Percentiles rank a stretch among this genome's conserved stretches.
These are phyloP conservation scores for Elongisporangium senticosum DNA, from an alignment of 352 stramenopile species.

Conservation along the genomic window DNA sequence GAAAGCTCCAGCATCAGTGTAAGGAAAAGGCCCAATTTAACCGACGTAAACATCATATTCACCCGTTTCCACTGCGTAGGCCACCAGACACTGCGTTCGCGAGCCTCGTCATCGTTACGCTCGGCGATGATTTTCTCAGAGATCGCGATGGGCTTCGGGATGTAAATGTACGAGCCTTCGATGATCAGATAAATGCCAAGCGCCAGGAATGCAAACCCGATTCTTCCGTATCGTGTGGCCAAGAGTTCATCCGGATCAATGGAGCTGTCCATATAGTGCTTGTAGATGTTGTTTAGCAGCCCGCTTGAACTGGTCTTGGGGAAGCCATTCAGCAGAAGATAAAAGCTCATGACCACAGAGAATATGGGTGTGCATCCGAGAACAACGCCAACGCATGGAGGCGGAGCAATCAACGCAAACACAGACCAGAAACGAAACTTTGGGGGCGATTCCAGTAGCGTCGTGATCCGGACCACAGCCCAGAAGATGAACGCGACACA, in stretches of 20 bases:
- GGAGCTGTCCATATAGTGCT: constrained; percentile 84
- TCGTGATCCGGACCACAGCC: constrained; percentile 88
- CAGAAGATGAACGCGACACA: constrained; percentile 84
- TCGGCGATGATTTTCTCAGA: constrained; percentile 88
- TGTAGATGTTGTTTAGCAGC: constrained; percentile 69
- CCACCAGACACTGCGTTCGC: constrained; percentile 79
- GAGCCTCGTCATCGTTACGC: constrained; percentile 58
- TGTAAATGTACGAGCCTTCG: constrained; percentile 84
- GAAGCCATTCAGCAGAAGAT: constrained; percentile 57
- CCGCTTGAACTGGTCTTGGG: constrained; percentile 21
- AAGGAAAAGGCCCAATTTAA: constrained; percentile 90
- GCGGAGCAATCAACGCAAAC: constrained; percentile 88
- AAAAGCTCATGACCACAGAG: constrained; percentile 56
- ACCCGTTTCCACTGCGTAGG: constrained; percentile 93
- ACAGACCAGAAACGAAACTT: constrained; percentile 90
- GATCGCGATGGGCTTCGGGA: constrained; percentile 88
- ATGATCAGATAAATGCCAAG: constrained; percentile 88
- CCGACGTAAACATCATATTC: constrained; percentile 93
- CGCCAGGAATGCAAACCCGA: constrained; percentile 91
- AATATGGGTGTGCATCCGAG: constrained; percentile 86
- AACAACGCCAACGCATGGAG: constrained; percentile 84
- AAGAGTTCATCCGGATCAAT: constrained; percentile 71
- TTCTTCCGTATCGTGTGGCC: constrained; percentile 77
- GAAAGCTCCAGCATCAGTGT: constrained; percentile 95
- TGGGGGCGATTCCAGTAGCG: constrained; percentile 87